These are phyloP conservation scores for Ogataea kodamae DNA, from an alignment of 805 yeast genomes.

Conservation along the genomic window DNA sequence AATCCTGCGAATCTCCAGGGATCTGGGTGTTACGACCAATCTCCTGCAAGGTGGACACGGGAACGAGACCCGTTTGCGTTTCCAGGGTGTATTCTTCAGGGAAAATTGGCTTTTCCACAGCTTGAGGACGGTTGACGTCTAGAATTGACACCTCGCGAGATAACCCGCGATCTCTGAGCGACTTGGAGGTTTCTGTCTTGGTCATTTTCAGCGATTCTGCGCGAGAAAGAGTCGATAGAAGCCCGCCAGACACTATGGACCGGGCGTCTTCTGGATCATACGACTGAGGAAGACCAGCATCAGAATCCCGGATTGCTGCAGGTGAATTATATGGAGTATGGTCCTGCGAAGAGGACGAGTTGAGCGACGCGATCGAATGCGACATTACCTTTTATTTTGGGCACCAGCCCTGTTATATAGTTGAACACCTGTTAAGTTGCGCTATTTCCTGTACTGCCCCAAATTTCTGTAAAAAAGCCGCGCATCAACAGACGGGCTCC, in stretches of 20 bases:
- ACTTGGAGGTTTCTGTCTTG: constrained; percentile 70
- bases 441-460: too few species aligned
- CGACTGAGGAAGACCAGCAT: constrained; percentile 34
- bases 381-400: too few species aligned
- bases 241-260: constrained; percentile 37
- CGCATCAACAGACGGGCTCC: too few species aligned
- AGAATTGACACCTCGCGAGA: constrained; percentile 50
- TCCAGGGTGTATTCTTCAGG: constrained; percentile 92
- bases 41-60: constrained; percentile 64
- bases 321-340: constrained; percentile 3
- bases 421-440: too few species aligned
- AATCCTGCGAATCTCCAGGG: constrained; percentile 28
- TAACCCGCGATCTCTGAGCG: constrained; percentile 62
- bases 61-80: constrained; percentile 85
- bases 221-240: constrained; percentile 30
- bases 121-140: constrained; percentile 54
- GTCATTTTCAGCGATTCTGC: constrained; percentile 39
- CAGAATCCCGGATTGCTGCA: constrained; percentile 11
- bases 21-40: constrained; percentile 50
- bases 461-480: too few species aligned
- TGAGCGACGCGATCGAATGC: constrained; percentile 16
- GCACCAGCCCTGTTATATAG: too few species aligned
- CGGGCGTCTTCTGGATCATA: constrained; percentile 48
- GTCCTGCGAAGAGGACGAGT: constrained; percentile 21
- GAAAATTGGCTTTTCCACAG: constrained; percentile 64